Evolutionary conservation across 1,284 basidiomycete genomes (phyloP), one percentile per base, ranked within the genome.

Genomic region (Moesziomyces sp.): DNA sequence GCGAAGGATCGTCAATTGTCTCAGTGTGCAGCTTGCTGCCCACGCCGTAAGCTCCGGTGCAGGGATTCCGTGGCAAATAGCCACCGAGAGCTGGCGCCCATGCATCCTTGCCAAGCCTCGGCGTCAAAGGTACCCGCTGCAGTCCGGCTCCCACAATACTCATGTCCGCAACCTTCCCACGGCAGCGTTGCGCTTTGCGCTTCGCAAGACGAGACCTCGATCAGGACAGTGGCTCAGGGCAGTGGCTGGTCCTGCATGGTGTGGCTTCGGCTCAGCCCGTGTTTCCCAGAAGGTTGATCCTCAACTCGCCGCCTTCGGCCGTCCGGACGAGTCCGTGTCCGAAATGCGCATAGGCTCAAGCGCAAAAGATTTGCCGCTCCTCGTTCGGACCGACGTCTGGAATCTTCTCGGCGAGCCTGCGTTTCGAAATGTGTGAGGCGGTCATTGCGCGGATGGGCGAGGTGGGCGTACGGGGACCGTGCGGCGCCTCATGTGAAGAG

Each of bases 31-130:
- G 30, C 30, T 33, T 33, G 30, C 30, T 11, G 30, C 30, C 30
- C 30, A 33, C 30, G 10, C 30, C 30, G 30, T 33, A 13, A 33
- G 30, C 30, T 33, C 30, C 30, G 30, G 10, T 33, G 30, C 13
- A 33, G 30, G 30, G 30, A 5, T 33, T 33, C 30, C 30, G 30
- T 33, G 30, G 30, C 30, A 13, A 33, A 33, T 11, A 33, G 30
- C 10, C 30, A 13, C 30, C 30, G 30, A 26, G 10, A n/a, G 19
- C 33, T 11, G 23, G 38, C 9, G 23, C 33, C 18, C 44, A 44
- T 33, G 44, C 35, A 40, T 16, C 24, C n/a, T 13, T n/a, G 45
- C 58, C 50, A 59, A 52, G 51, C 51, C 50, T 58, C 13, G 30
- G 10, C 30, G 46, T 47, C 26, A 28, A 13, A 8, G 16, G 9